Evolutionary conservation across 2,329 filamentous ascomycete genomes (phyloP).

Genomic region (Lachnellula cervina): DNA sequence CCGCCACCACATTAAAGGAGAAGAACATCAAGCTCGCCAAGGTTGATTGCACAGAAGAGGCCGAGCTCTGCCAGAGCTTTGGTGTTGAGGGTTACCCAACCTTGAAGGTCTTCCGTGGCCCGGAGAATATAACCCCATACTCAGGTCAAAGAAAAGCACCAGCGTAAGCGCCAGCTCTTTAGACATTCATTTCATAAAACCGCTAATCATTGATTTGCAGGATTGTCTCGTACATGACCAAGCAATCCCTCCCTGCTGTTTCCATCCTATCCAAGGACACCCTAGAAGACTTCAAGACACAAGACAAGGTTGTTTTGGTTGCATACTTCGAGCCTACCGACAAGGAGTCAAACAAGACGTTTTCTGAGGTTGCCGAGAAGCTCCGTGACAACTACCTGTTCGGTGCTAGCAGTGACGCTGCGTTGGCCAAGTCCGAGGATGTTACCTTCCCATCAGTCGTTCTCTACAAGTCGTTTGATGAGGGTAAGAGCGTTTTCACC

Average conservation of each 20-base stretch:
- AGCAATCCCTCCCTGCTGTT: slow-evolving; percentile 92
- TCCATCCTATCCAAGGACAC: slow-evolving; percentile 76
- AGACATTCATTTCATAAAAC: neutral
- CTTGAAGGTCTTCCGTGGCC: slow-evolving; percentile 95
- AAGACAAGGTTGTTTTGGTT: slow-evolving; percentile 93
- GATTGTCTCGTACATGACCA: slow-evolving; percentile 88
- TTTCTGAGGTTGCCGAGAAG: slow-evolving; percentile 62
- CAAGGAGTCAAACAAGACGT: slow-evolving; percentile 84
- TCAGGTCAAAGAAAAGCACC: slow-evolving; percentile 83
- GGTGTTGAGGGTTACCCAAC: slow-evolving; percentile 98
- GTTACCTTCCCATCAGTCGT: slow-evolving; percentile 83
- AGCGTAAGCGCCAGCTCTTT: slow-evolving; percentile 45
- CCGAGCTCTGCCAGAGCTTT: slow-evolving; percentile 82
- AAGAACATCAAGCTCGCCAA: slow-evolving; percentile 83
- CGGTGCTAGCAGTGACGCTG: slow-evolving; percentile 77
- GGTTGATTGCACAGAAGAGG: slow-evolving; percentile 92
- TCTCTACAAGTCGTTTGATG: slow-evolving; percentile 96
- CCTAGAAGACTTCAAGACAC: slow-evolving; percentile 92
- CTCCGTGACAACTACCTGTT: slow-evolving; percentile 92
- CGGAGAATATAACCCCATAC: slow-evolving; percentile 77
- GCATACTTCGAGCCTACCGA: slow-evolving; percentile 77
- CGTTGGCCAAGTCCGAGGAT: slow-evolving; percentile 82
- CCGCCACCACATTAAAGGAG: slow-evolving; percentile 77
- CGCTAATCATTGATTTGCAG: slow-evolving; percentile 31
- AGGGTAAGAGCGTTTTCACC: slow-evolving; percentile 82